Evolutionary conservation across 768 basidiomycete species (phyloP), one percentile per base, ranked within the genome.

Genomic region (Serendipita sp.): DNA sequence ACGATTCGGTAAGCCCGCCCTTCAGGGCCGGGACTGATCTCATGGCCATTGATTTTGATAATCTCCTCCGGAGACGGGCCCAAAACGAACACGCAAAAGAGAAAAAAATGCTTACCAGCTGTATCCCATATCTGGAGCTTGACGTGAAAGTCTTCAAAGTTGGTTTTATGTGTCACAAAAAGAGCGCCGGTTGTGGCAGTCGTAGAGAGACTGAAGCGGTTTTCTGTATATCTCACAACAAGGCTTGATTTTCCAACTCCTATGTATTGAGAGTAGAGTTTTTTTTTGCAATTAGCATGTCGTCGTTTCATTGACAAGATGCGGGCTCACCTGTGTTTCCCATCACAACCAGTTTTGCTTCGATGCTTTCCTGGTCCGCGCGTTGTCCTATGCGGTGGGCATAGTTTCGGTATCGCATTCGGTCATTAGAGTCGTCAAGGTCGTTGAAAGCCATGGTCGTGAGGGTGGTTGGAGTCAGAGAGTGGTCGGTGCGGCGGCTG

Each of bases 281-380:
- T 13, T 41, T 41, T 41, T 41, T 41, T 5, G 13, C 41, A 5
- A 41, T 41, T 41, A 41, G 41, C 41, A 13, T 13, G 41, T 13
- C 41, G 41, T 41, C 13, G 7, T 41, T 41, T 41, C 13, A 13
- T 41, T 18, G 32, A 69, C 47, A 44, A 65, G 62, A 69, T 51
- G 44, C 54, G 41, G 62, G 70, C 79, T 66, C 64, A 81, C 82
- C 82, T 70, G 78, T 79, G 75, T 88, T 92, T 78, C 89, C 91
- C 88, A 93, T 91, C 70, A 95, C 84, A 73, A 95, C 92, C 74
- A 94, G 89, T 83, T 94, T 94, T 74, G 88, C 89, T 79, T 95
- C 92, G 75, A 94, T 80, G 70, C 88, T 88, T 69, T 65, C 38
- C 51, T 24, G 53, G 28, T 56, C 53, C 28, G 46, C 53, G 54